Evolutionary conservation across 2,329 filamentous ascomycete genomes (phyloP).

Genomic region (Moelleriella libera): DNA sequence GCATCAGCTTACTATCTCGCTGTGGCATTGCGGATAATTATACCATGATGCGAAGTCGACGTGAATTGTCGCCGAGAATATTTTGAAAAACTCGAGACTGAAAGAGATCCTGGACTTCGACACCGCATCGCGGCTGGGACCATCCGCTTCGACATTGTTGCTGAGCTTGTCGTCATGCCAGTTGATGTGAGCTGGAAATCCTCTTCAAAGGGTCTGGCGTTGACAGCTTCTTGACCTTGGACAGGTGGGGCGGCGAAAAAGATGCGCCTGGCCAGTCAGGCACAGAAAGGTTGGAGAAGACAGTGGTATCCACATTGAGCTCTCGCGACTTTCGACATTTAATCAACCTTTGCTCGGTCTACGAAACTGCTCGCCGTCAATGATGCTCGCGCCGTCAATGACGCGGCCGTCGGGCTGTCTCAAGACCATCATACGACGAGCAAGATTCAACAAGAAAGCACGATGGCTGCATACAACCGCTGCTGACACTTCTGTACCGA

Average conservation of each 20-base stretch:
- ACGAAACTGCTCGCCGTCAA: constrained; percentile 9
- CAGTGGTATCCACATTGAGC: background rate
- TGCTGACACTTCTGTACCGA: constrained; percentile 7
- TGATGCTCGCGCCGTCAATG: constrained; percentile 46
- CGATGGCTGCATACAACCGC: constrained; percentile 34
- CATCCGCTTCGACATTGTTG: constrained; percentile 9
- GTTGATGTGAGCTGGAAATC: background rate
- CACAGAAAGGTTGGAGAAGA: constrained; percentile 6
- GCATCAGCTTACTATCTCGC: constrained; percentile 5
- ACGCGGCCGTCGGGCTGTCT: constrained; percentile 59
- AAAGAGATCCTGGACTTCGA: constrained; percentile 5
- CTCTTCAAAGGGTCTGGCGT: too few species aligned
- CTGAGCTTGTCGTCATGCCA: background rate
- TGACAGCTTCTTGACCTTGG: too few species aligned
- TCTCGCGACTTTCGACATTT: background rate
- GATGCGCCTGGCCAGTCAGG: constrained; percentile 22
- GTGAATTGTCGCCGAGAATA: constrained; percentile 12
- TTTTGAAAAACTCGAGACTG: background rate
- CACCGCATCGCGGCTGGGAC: constrained; percentile 13
- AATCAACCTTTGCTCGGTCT: background rate
- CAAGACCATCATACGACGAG: constrained; percentile 47
- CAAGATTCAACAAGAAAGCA: constrained; percentile 31
- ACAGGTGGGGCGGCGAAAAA: constrained; percentile 14
- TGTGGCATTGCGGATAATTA: background rate
- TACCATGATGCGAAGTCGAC: constrained; percentile 16